Evolutionary conservation across 768 basidiomycete species (phyloP), one percentile per base, ranked within the genome.

Genomic region (Paxillus ammoniavirescens): DNA sequence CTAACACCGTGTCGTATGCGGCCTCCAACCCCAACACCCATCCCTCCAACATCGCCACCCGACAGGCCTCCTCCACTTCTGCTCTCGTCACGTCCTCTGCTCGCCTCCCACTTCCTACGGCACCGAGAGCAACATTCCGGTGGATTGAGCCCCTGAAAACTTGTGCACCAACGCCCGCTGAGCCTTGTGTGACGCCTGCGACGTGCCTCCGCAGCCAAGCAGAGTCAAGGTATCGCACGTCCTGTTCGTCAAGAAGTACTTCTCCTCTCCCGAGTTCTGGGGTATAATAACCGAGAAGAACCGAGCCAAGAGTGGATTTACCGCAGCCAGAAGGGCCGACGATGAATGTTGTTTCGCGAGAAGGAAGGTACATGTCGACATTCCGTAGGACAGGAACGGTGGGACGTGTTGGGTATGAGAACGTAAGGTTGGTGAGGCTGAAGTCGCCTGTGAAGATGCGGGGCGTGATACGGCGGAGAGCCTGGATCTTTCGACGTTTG

Each of bases 61-160:
- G 76, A 63, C 93, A 95, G 0, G 93, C 95, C 14, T 83, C 80
- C 41, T 87, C 78, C 2, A 98, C 91, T 66, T 93, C 87, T 15
- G 76, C 73, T 36, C 83, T 72, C 1, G 80, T 80, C 17, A 85
- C 86, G 21, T 81, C 76, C 50, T 78, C 72, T 1, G 77, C 76
- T 4, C 65, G 58, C 30, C 77, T 68, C 17, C 65, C 61, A 59
- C 67, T 68, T 6, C 82, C 83, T 7, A 83, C 82, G 5, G 85
- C 71, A 4, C 86, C 92, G 54, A 96, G 80, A 0, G 89, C 89
- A 54, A 97, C 81, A 61, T 98, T 98, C 60, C 95, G 90, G 61
- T 89, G 87, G 1, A 98, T 75, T 12, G 75, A 86, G 63, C 85
- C 81, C 49, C 90, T 88, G 59, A 93, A 91, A 4, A 97, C 73